Evolutionary conservation across 176 grass and related monocot species (phyloP).

Genomic region (Cenchrus fungigraminus): DNA sequence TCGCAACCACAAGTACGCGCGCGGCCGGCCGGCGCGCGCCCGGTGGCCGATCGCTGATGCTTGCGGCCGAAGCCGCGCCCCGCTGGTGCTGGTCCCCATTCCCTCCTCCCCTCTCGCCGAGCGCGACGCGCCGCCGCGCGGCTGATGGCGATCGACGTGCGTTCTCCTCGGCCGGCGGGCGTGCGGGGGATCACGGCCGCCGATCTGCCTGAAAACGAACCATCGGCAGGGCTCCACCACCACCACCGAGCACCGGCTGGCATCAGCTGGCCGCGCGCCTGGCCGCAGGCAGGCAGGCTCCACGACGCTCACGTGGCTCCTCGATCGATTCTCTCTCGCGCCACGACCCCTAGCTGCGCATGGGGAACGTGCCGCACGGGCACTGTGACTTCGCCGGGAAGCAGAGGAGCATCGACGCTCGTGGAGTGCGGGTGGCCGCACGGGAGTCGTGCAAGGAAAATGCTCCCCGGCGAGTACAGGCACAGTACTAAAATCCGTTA

Average conservation of each 20-base stretch:
- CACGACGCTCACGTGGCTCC: slow-evolving; percentile 31
- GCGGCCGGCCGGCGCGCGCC: not conserved
- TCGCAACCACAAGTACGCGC: slow-evolving; percentile 1
- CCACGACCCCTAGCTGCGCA: not conserved
- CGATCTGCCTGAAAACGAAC: slow-evolving; percentile 6
- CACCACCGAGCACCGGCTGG: not conserved
- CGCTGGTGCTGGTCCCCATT: not conserved
- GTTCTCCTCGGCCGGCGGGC: no score
- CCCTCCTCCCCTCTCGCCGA: not conserved
- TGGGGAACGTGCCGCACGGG: slow-evolving; percentile 14
- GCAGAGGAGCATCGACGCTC: no score
- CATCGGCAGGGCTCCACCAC: no score
- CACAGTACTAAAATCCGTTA: not conserved
- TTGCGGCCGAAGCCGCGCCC: no score
- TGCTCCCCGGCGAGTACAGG: not conserved
- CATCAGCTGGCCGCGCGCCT: not conserved
- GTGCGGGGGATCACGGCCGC: not conserved
- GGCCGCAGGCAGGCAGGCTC: not conserved
- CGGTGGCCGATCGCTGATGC: no score
- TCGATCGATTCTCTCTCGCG: not conserved
- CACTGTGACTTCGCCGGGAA: slow-evolving; percentile 14
- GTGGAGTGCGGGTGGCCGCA: not conserved
- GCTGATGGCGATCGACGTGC: not conserved
- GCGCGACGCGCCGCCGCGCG: not conserved
- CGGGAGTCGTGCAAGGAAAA: slow-evolving; percentile 23